Percentiles rank a stretch among this genome's conserved stretches.
These are phyloP conservation scores for Ganoderma meredithae DNA, from an alignment of 1,284 basidiomycete species.

Conservation along the genomic window DNA sequence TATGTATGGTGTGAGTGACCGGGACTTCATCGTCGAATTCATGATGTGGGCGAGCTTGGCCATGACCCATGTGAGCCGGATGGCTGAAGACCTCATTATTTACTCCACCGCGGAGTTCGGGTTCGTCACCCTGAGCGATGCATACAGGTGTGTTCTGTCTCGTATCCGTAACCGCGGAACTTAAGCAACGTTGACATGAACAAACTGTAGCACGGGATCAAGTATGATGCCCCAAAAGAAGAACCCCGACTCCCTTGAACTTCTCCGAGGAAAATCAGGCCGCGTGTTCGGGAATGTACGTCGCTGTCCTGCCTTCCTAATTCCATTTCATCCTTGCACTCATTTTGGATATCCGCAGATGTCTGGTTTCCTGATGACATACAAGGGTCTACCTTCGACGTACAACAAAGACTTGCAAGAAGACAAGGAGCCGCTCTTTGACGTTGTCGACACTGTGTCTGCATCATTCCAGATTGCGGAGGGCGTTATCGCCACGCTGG, in stretches of 20 bases:
- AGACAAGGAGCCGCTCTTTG: constrained; percentile 98
- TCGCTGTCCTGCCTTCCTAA: constrained; percentile 5
- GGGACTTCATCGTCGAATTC: constrained; percentile 97
- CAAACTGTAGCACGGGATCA: constrained; percentile 82
- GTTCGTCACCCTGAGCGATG: constrained; percentile 93
- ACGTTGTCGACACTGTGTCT: constrained; percentile 91
- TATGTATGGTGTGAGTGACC: constrained; percentile 94
- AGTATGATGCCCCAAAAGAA: constrained; percentile 99
- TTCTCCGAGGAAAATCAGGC: constrained; percentile 94
- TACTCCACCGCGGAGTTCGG: constrained; percentile 98
- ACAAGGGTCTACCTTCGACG: constrained; percentile 97
- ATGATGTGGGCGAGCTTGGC: constrained; percentile 95
- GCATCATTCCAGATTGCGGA: constrained; percentile 93
- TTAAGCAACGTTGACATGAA: neutral
- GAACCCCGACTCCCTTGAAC: constrained; percentile 96
- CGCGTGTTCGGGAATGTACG: constrained; percentile 91
- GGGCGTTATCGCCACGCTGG: constrained; percentile 91
- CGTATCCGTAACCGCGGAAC: neutral
- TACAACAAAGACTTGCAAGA: constrained; percentile 99
- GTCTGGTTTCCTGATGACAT: constrained; percentile 98
- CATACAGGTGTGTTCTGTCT: constrained; percentile 76
- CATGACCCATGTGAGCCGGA: constrained; percentile 92
- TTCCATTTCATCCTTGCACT: neutral
- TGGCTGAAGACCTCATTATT: constrained; percentile 96
- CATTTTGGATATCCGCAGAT: constrained; percentile 59